These are phyloP conservation scores for Hemileia vastatrix DNA, from an alignment of 1,284 basidiomycete species.

Conservation along the genomic window DNA sequence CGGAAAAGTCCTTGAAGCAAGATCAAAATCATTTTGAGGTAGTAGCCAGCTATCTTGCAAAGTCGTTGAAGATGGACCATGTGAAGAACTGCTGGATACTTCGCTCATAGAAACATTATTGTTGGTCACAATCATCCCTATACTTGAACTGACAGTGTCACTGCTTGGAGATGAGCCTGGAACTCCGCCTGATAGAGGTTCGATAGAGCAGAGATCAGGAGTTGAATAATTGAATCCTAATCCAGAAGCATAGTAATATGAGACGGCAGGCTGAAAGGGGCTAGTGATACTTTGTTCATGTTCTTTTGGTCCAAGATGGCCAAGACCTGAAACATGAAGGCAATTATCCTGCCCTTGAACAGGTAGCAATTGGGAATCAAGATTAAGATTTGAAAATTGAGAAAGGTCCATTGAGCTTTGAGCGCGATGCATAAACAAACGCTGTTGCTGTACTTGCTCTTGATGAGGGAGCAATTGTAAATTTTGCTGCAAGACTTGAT, in stretches of 20 bases:
- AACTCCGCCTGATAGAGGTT: background rate
- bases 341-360: slow-evolving; percentile 1
- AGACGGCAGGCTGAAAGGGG: too few relatives aligned
- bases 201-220: background rate
- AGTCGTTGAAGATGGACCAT: slow-evolving; percentile 2
- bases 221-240: slow-evolving; percentile 6
- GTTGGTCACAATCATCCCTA: background rate
- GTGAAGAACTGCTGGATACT: background rate
- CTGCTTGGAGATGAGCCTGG: background rate
- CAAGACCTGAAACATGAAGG: background rate
- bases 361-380: too few relatives aligned
- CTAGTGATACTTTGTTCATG: too few relatives aligned
- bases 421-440: slow-evolving; percentile 16
- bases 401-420: slow-evolving; percentile 22
- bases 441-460: too few relatives aligned
- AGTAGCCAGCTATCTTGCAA: too few relatives aligned
- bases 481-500: too few relatives aligned
- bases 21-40: slow-evolving; percentile 8
- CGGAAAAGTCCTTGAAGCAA: slow-evolving; percentile 12
- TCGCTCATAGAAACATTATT: background rate
- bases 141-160: background rate
- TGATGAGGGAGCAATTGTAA: too few relatives aligned
- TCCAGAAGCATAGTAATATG: background rate
- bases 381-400: slow-evolving; percentile 19
- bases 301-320: background rate